Conservation (phyloP, 2,329 filamentous ascomycete species). For the Colletotrichum acutatum region DNA sequence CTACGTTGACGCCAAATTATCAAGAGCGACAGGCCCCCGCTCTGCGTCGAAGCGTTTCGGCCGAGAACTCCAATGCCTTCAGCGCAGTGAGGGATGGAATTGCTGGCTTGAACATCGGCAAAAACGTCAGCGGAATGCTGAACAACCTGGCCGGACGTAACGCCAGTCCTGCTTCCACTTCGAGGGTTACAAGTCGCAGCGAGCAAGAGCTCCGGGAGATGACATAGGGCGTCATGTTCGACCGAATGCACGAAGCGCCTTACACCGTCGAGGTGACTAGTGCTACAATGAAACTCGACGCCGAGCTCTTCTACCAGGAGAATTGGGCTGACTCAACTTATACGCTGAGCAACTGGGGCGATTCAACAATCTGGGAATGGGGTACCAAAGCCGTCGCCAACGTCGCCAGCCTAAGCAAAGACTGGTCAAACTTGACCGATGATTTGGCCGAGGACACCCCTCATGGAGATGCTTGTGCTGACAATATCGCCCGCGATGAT, state of each 20-base stretch:
- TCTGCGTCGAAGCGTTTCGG: slow-evolving; percentile 57
- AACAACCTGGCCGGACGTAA: slow-evolving; percentile 45
- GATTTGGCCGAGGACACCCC: neutral
- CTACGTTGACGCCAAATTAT: slow-evolving; percentile 58
- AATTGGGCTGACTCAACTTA: slow-evolving; percentile 15
- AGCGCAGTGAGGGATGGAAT: slow-evolving; percentile 60
- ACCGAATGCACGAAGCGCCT: slow-evolving; percentile 42
- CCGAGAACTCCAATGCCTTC: slow-evolving; percentile 57
- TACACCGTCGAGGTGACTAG: slow-evolving; percentile 39
- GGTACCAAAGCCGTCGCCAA: slow-evolving; percentile 8
- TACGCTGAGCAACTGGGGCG: slow-evolving; percentile 2
- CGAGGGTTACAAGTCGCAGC: slow-evolving; percentile 39
- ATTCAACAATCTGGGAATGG: slow-evolving; percentile 5
- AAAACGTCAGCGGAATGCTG: slow-evolving; percentile 56
- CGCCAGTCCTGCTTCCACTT: slow-evolving; percentile 37
- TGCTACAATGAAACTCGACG: slow-evolving; percentile 12
- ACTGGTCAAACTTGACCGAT: neutral
- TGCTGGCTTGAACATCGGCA: slow-evolving; percentile 59
- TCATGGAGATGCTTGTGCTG: neutral
- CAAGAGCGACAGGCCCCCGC: slow-evolving; percentile 39
- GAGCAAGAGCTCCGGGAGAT: slow-evolving; percentile 59
- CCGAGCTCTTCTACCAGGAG: slow-evolving; percentile 5
- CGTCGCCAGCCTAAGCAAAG: neutral
- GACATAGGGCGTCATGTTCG: slow-evolving; percentile 56
- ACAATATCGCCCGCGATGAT: neutral